Evolutionary conservation across 345 rosid species (phyloP).

Genomic region (Rhizophora apiculata): DNA sequence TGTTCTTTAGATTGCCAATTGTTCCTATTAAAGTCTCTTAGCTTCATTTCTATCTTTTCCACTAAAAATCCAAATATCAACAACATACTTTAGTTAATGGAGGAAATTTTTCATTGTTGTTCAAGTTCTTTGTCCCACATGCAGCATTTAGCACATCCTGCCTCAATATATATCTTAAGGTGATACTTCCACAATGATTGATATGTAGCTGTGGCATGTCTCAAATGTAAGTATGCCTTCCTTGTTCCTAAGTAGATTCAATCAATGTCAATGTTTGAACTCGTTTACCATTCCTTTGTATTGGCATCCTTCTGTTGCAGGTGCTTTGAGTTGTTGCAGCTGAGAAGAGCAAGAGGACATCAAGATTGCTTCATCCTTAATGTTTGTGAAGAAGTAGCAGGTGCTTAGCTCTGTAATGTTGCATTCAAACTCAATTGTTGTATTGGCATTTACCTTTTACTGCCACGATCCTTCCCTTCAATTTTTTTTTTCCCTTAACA

Average conservation of each 20-base stretch:
- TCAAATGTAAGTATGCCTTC: constrained; percentile 2
- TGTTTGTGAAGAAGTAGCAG: neutral
- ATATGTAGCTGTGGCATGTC: neutral
- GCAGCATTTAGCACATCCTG: constrained; percentile 7
- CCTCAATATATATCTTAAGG: neutral
- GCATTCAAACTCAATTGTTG: neutral
- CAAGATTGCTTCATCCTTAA: neutral
- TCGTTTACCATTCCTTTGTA: constrained; percentile 4
- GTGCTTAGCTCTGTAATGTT: neutral
- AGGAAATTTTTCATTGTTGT: neutral
- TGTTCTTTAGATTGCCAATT: constrained; percentile 24
- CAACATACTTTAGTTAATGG: constrained; percentile 1
- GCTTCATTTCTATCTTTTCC: constrained; percentile 4
- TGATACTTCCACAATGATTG: neutral
- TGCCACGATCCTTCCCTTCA: too few species aligned
- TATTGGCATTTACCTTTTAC: too few species aligned
- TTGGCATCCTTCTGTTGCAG: constrained; percentile 16
- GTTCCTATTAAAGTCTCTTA: constrained; percentile 20
- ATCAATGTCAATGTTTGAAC: neutral
- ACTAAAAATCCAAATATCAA: neutral
- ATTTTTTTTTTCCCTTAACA: too few species aligned
- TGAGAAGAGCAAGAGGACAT: neutral
- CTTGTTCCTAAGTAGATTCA: neutral
- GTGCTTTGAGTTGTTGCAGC: constrained; percentile 1
- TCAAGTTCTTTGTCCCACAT: constrained; percentile 5